Base-by-base conservation (phyloP, 73 alveolate species). In the Paramecium caudatum region DNA sequence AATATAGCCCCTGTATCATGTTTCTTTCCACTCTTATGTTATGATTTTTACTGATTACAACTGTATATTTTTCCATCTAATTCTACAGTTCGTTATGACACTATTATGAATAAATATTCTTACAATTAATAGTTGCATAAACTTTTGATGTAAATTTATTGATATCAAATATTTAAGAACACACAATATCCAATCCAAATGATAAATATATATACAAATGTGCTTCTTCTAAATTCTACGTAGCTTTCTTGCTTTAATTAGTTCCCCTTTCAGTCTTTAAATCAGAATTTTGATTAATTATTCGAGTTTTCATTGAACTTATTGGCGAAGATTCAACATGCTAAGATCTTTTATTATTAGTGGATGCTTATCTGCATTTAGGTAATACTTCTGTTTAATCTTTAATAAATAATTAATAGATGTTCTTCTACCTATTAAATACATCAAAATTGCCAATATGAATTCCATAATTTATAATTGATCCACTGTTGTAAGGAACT, bases 41-140 rank as follows among this genome's bases (percentile, higher is more conserved):
- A 16, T 32, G 47, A 33, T 30, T 33, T 65, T 23, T 33, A 1
- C 30, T 55, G 8, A 12, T 21, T 55, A 8, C 83, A 65, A 15
- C 30, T 33, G 19, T 74, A 74, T 0, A 27, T 13, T 17, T 74
- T 41, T 3, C 88, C 88, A 37, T 74, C 65, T 21, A 74, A 21
- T 15, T 74, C 62, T 19, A 74, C 88, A 74, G 17, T 43, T 45
- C 88, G 36, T 39, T 32, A 39, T 17, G 36, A 8, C 46, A 74
- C 88, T 74, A 74, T 41, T n/a, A 74, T 68, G 37, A 74, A 3
- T 74, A 65, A 10, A 25, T 32, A 65, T 8, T 15, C 43, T 41
- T 74, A 74, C 88, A 74, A 74, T 74, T 45, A 39, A 74, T 74
- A 0, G 43, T 43, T 17, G 88, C 88, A 45, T 74, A 74, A 15